Percentiles rank a stretch among this genome's conserved stretches.
phyloP scores from a whole-genome alignment of 2,329 filamentous ascomycete genomes.

The Sarocladiaceae sp. region DNA sequence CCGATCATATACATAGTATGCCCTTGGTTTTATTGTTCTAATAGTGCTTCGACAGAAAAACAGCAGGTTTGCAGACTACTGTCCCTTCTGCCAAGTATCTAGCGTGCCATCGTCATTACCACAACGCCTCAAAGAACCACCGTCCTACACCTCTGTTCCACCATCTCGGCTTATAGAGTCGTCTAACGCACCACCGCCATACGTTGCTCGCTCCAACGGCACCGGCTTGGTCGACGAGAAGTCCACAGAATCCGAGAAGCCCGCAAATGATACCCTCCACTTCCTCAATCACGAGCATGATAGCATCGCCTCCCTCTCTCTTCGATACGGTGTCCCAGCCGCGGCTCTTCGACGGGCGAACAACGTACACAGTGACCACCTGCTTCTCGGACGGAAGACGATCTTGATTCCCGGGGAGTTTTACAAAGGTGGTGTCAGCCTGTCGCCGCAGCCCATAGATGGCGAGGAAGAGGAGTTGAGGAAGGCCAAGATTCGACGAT shows the following conservation, averaged over 20 bases:
- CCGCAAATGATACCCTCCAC: constrained; percentile 62
- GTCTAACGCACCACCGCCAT: constrained; percentile 33
- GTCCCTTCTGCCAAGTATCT: constrained; percentile 73
- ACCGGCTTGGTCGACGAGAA: constrained; percentile 21
- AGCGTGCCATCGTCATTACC: constrained; percentile 48
- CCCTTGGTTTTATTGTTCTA: constrained; percentile 11
- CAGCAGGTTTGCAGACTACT: constrained; percentile 58
- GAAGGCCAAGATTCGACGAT: constrained; percentile 65
- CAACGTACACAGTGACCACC: constrained; percentile 63
- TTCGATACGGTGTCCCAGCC: constrained; percentile 65
- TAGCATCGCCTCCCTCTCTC: constrained; percentile 59
- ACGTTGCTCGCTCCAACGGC: constrained; percentile 13
- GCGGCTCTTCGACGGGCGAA: constrained; percentile 59
- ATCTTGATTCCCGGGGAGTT: constrained; percentile 65
- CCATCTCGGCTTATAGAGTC: constrained; percentile 18
- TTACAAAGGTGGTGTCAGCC: constrained; percentile 59
- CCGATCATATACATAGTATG: constrained; percentile 1
- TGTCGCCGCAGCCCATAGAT: constrained; percentile 66
- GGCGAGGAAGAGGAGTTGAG: constrained; percentile 67
- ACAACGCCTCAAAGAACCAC: constrained; percentile 62
- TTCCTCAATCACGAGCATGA: constrained; percentile 67
- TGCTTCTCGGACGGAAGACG: constrained; percentile 62
- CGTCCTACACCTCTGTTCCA: constrained; percentile 48
- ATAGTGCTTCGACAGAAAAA: constrained; percentile 52
- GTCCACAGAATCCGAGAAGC: constrained; percentile 17